Base-by-base conservation (phyloP, 148 eudicot species). In the Pouteria glomerata region DNA sequence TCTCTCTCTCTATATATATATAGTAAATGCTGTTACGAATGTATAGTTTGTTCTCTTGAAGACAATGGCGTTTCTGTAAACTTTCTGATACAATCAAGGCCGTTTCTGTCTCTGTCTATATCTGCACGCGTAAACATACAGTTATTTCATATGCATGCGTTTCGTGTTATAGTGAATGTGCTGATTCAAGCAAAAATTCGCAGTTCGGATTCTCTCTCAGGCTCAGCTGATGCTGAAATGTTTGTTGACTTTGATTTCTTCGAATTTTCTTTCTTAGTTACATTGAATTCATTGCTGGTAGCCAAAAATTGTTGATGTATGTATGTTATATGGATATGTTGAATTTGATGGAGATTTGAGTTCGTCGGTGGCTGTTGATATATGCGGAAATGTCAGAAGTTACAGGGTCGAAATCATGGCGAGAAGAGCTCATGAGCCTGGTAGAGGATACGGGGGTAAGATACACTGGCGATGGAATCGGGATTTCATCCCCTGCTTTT, bases 391-490 rank as follows among this genome's bases (percentile, higher is more conserved):
- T 91, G 97, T 79, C 79, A 27, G 89, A 80, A 63, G 71, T 85
- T 50, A 37, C 73, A 53, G 80, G 83, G 52, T 62, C 82, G 37
- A 81, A 82, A 69, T 80, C 94, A 65, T 93, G 98, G 98, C 72
- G 76, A 55, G 98, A 94, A 57, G 98, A 94, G 84, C 68, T 89
- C 27, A 83, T 82, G 65, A 86, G 87, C 50, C 74, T 91, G 26
- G 83, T 89, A 2, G 93, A 89, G 65, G 96, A 89, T 33, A 75
- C 78, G 0, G 98, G 88, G 50, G 73, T 89, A 47, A 71, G 82
- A 42, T 94, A 86, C 82, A 67, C 71, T 31, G 75, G 62, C 4
- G 82, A 73, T 30, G 73, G 80, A 21, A 29, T 82, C 44, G 79
- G 70, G 21, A 45, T 77, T 56, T 68, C 80, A 8, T 47, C 81